These are phyloP conservation scores for Aspergillus panamensis DNA, from an alignment of 495 filamentous ascomycete species.

Conservation along the genomic window DNA sequence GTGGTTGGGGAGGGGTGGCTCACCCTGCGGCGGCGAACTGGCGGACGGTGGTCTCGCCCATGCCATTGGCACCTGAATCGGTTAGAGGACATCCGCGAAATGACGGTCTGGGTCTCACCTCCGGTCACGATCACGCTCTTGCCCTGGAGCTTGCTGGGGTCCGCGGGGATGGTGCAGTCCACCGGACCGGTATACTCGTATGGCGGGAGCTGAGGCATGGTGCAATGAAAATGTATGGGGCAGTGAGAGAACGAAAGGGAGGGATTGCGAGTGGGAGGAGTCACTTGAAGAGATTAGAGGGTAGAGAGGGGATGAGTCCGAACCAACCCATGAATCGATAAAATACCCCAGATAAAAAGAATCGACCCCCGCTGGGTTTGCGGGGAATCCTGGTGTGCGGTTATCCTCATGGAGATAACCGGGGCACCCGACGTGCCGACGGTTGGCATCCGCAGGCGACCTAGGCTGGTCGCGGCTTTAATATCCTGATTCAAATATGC, in stretches of 20 bases:
- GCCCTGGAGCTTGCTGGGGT: constrained; percentile 18
- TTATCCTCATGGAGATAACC: background rate
- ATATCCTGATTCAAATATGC: too few relatives aligned
- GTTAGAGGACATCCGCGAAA: background rate
- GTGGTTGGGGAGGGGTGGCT: background rate
- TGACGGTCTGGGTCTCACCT: background rate
- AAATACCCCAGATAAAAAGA: background rate
- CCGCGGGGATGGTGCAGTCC: constrained; percentile 23
- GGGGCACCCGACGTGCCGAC: too few relatives aligned
- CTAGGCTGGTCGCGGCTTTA: too few relatives aligned
- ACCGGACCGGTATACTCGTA: constrained; percentile 26
- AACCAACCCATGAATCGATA: too few relatives aligned
- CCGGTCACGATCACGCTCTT: constrained; percentile 32
- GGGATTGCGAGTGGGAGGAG: background rate
- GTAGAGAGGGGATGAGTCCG: too few relatives aligned
- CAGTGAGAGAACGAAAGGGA: too few relatives aligned
- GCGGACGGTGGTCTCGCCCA: constrained; percentile 37
- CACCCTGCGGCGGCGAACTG: constrained; percentile 30
- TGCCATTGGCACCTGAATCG: constrained; percentile 37
- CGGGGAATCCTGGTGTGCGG: background rate
- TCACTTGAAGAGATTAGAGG: too few relatives aligned
- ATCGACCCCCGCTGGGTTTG: background rate
- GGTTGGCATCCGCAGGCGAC: too few relatives aligned
- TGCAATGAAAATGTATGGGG: background rate
- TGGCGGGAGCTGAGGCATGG: constrained; percentile 21